Percentiles rank a stretch among this genome's conserved stretches.
These are phyloP conservation scores for Medakamo hakoo DNA, from an alignment of 139 green algal species.

Conservation along the genomic window DNA sequence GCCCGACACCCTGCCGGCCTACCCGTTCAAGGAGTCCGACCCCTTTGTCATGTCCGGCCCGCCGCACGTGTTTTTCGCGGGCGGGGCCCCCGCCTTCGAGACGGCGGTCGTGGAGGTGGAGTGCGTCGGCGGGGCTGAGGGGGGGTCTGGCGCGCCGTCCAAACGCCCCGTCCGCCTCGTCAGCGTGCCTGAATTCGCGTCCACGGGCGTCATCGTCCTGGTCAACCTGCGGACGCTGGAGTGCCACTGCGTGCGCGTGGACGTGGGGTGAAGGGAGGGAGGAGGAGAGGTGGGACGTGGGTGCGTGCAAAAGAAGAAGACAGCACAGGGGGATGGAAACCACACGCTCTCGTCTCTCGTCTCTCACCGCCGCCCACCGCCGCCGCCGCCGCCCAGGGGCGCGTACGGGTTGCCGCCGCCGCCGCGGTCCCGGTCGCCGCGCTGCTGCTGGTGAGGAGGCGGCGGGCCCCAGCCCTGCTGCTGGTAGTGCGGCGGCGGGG, in stretches of 20 bases:
- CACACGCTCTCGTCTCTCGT: background rate
- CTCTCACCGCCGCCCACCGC: background rate
- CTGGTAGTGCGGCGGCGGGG: background rate
- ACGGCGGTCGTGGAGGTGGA: slow-evolving; percentile 30
- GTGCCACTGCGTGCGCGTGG: slow-evolving; percentile 55
- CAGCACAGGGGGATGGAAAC: background rate
- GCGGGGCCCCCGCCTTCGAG: slow-evolving; percentile 69
- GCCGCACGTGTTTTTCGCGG: slow-evolving; percentile 87
- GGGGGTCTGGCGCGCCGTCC: no score
- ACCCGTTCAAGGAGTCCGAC: slow-evolving; percentile 75
- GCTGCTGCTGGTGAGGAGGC: background rate
- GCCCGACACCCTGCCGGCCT: slow-evolving; percentile 90
- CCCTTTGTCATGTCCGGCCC: slow-evolving; percentile 78
- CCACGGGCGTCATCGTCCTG: slow-evolving; percentile 52
- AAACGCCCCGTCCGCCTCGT: slow-evolving; percentile 40
- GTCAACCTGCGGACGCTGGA: slow-evolving; percentile 71
- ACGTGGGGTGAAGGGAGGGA: slow-evolving; percentile 4
- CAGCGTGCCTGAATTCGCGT: slow-evolving; percentile 56
- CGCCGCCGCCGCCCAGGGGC: background rate
- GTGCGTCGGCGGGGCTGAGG: background rate
- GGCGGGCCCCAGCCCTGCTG: background rate
- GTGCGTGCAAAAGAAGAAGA: background rate
- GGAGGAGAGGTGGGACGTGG: background rate
- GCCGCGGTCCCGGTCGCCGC: background rate
- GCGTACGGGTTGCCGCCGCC: background rate